These are phyloP conservation scores for Fomitopsis pinicola DNA, from an alignment of 1,284 basidiomycete genomes.

Conservation along the genomic window DNA sequence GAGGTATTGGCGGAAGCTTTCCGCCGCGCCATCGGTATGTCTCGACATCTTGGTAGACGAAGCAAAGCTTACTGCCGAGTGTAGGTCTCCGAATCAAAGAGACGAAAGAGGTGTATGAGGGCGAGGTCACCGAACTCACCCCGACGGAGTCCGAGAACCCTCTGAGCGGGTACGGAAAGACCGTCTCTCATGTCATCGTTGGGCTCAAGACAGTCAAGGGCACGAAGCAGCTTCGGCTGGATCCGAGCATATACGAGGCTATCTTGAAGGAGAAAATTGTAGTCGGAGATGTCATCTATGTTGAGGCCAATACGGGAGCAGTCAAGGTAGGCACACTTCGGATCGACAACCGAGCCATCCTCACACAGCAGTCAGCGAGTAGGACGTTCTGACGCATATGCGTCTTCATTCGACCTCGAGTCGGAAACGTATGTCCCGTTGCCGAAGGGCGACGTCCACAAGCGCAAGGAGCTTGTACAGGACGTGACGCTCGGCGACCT, in stretches of 20 bases:
- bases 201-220: slow-evolving; percentile 97
- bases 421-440: slow-evolving; percentile 97
- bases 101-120: slow-evolving; percentile 98
- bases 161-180: slow-evolving; percentile 96
- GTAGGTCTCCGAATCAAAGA: slow-evolving; percentile 94
- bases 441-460: slow-evolving; percentile 98
- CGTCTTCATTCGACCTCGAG: slow-evolving; percentile 97
- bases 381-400: slow-evolving; percentile 95
- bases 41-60: background rate
- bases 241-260: slow-evolving; percentile 95
- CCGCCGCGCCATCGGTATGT: slow-evolving; percentile 90
- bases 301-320: slow-evolving; percentile 92
- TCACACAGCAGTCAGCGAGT: slow-evolving; percentile 59
- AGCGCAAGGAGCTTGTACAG: slow-evolving; percentile 95
- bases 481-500: slow-evolving; percentile 96
- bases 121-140: slow-evolving; percentile 96
- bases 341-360: slow-evolving; percentile 1
- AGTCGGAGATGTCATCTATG: slow-evolving; percentile 96
- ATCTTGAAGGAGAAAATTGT: slow-evolving; percentile 98
- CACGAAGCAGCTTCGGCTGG: slow-evolving; percentile 94
- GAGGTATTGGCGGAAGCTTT: slow-evolving; percentile 97
- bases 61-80: background rate
- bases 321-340: slow-evolving; percentile 68
- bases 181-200: slow-evolving; percentile 94
- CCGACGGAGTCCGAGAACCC: slow-evolving; percentile 96